Base-by-base conservation (phyloP, 768 basidiomycete genomes). In the Pisolithus orientalis region DNA sequence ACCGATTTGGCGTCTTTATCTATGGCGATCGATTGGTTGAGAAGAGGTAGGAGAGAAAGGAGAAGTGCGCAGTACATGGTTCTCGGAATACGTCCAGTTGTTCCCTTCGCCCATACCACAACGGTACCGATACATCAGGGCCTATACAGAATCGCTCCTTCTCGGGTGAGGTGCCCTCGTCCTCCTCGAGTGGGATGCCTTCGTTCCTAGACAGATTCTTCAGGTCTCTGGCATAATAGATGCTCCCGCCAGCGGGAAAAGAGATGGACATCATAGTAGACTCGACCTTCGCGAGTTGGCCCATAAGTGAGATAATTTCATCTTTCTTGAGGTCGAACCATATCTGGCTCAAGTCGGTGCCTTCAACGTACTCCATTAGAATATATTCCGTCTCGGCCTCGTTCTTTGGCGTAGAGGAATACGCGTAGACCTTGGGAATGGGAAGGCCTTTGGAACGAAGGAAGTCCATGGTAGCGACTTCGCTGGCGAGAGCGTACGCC, bases 71-170 rank as follows among this genome's bases (percentile, higher is more conserved):
- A 74, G 8, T 73, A 79, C 79, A 79, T 51, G 79, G 78, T 74
- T 77, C 78, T 54, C 79, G 62, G 51, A 75, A 57, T 47, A 79
- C 66, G 54, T 77, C 70, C 52, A 79, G 76, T 68, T 73, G 62
- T 54, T 74, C 65, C 53, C 78, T 75, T 63, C 74, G 72, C 1
- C 78, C 76, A 59, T 65, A 75, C 78, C 78, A 80, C 64, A 79
- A 14, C 58, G 31, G 58, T 54, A 74, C 42, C 3, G 68, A 71
- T 7, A 62, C 57, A 67, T 79, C 79, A 61, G 68, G 74, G 62
- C 75, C 75, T 49, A 77, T 57, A 53, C 71, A 75, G 69, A 78
- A 77, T 47, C 59, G 68, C 65, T 70, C 53, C 64, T 71, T 70
- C 48, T 71, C 53, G 13, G 64, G 56, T n/a, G 70, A 57, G 49